phyloP scores from a whole-genome alignment of 768 basidiomycete genomes.

The Tephrocybe sp. region DNA sequence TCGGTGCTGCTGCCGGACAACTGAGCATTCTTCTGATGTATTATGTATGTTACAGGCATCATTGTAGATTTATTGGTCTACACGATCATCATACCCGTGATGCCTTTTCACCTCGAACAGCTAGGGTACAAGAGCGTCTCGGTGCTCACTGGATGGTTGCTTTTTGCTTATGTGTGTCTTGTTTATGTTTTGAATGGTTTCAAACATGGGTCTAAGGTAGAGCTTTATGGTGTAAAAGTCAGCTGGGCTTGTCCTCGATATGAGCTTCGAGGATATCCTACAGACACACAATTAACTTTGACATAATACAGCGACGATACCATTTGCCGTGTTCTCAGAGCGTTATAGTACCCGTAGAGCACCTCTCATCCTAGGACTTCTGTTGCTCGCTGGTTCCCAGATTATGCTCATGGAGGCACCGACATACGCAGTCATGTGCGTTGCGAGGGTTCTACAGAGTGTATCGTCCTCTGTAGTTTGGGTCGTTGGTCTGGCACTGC shows the following conservation, averaged over 20 bases:
- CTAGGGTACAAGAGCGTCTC: constrained; percentile 48
- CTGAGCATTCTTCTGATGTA: no score
- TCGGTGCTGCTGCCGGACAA: no score
- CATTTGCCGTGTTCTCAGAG: constrained; percentile 58
- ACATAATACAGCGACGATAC: constrained; percentile 47
- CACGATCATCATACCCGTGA: constrained; percentile 60
- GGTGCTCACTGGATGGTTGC: constrained; percentile 56
- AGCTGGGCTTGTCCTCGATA: constrained; percentile 54
- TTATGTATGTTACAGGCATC: constrained; percentile 28
- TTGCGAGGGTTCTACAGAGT: constrained; percentile 62
- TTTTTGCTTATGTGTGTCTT: constrained; percentile 54
- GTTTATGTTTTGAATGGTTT: not conserved
- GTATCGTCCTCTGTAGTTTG: constrained; percentile 61
- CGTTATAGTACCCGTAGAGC: constrained; percentile 41
- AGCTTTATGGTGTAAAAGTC: constrained; percentile 37
- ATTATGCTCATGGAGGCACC: constrained; percentile 65
- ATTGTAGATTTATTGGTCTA: constrained; percentile 59
- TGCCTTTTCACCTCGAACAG: constrained; percentile 59
- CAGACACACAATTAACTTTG: no score
- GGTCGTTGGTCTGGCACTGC: constrained; percentile 59
- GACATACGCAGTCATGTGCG: constrained; percentile 52
- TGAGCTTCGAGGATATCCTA: constrained; percentile 18
- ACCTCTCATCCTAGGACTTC: constrained; percentile 51
- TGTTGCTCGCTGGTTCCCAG: constrained; percentile 53
- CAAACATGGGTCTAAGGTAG: constrained; percentile 1